phyloP scores from a whole-genome alignment of 176 grass and related monocot species.

The Cymbopogon citratus region DNA sequence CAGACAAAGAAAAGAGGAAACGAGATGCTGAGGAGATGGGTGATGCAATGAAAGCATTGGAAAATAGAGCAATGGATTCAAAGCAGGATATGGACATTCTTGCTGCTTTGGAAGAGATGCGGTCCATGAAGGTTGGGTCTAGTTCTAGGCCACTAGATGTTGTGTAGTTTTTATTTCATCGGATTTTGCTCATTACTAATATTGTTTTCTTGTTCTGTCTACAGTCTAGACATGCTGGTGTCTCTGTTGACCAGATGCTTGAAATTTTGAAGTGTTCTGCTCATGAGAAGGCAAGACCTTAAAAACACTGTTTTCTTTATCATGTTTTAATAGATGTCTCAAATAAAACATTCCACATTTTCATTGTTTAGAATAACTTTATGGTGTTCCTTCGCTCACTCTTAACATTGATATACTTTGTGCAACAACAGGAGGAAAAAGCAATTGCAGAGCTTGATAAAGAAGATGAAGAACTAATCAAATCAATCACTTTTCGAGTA shows the following conservation, averaged over 20 bases:
- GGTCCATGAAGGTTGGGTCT: constrained; percentile 47
- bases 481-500: constrained; percentile 80
- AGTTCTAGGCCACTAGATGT: background rate
- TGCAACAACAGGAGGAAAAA: constrained; percentile 48
- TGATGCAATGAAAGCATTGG: constrained; percentile 59
- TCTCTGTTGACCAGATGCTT: constrained; percentile 77
- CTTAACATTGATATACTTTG: constrained; percentile 6
- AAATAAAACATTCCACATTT: background rate
- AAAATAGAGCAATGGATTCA: constrained; percentile 52
- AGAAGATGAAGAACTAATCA: constrained; percentile 83
- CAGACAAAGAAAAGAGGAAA: constrained; percentile 61
- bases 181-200: background rate
- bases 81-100: constrained; percentile 60
- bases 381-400: background rate
- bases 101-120: constrained; percentile 56
- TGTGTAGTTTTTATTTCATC: background rate
- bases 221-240: constrained; percentile 91
- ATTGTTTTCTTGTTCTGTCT: constrained; percentile 34
- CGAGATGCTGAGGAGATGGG: constrained; percentile 74
- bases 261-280: constrained; percentile 74
- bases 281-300: constrained; percentile 47
- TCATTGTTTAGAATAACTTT: constrained; percentile 2
- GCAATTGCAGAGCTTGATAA: constrained; percentile 70
- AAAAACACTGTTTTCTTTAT: background rate
- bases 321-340: background rate